Conservation (phyloP, 352 stramenopile genomes). For the Phytopythium litorale region DNA sequence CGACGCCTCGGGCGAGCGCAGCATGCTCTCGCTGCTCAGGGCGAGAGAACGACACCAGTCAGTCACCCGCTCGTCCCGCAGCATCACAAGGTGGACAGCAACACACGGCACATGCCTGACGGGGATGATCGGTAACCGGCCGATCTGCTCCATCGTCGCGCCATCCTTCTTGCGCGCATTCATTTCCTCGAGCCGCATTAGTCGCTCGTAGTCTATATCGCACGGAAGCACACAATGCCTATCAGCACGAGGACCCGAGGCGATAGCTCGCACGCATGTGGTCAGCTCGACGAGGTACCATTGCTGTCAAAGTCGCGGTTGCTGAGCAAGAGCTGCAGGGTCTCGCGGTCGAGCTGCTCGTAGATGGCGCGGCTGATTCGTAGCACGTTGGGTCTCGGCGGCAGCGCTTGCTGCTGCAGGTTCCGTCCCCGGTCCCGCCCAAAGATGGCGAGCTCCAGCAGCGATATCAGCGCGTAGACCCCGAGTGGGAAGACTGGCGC, state of each 20-base stretch:
- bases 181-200: conserved; percentile 62
- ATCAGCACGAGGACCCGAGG: too few species aligned
- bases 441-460: conserved; percentile 34
- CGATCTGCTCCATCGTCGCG: conserved; percentile 49
- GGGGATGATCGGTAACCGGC: conserved; percentile 48
- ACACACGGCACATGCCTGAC: conserved; percentile 44
- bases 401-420: conserved; percentile 8
- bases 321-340: conserved; percentile 57
- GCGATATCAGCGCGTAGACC: conserved; percentile 45
- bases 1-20: conserved; percentile 41
- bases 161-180: conserved; percentile 51
- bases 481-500: conserved; percentile 29
- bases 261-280: too few species aligned
- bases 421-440: conserved; percentile 18
- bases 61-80: background rate
- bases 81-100: background rate
- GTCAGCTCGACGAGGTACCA: conserved; percentile 10
- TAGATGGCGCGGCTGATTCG: conserved; percentile 63
- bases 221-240: too few species aligned
- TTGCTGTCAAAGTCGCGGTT: conserved; percentile 69
- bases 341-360: conserved; percentile 58
- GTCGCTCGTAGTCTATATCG: conserved; percentile 54
- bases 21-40: conserved; percentile 49
- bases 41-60: background rate
- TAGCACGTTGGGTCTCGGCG: conserved; percentile 28